These are phyloP conservation scores for Plasmopara muralis DNA, from an alignment of 352 stramenopile species.

Conservation along the genomic window DNA sequence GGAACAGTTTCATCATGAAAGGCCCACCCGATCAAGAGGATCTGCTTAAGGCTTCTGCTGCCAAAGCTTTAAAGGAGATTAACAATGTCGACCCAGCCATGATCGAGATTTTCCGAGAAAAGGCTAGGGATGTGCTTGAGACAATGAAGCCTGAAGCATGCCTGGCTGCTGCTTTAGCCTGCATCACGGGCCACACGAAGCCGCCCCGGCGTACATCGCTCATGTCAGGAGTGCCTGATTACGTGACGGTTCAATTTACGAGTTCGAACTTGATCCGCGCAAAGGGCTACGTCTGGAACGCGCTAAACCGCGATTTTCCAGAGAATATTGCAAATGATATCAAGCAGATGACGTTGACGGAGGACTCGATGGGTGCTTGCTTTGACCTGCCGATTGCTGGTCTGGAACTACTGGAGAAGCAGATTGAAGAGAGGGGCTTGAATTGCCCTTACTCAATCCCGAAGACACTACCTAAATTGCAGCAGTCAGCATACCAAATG, in stretches of 20 bases:
- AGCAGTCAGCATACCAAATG: conserved; percentile 53
- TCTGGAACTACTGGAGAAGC: conserved; percentile 56
- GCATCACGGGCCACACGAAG: conserved; percentile 88
- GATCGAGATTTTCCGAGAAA: conserved; percentile 69
- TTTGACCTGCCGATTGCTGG: conserved; percentile 84
- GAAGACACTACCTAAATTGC: conserved; percentile 70
- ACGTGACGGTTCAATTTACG: conserved; percentile 83
- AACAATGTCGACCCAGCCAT: conserved; percentile 69
- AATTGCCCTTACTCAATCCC: conserved; percentile 72
- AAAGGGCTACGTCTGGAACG: conserved; percentile 91
- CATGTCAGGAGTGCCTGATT: conserved; percentile 87
- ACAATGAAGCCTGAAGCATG: conserved; percentile 50
- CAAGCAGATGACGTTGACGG: conserved; percentile 87
- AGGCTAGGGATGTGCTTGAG: conserved; percentile 60
- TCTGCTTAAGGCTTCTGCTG: conserved; percentile 79
- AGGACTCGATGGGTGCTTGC: conserved; percentile 82
- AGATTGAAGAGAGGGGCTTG: conserved; percentile 61
- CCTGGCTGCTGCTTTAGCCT: conserved; percentile 78
- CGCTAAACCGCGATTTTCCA: conserved; percentile 80
- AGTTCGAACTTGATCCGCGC: conserved; percentile 78
- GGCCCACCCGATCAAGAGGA: conserved; percentile 82
- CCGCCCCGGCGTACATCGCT: conserved; percentile 72
- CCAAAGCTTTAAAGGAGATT: conserved; percentile 81
- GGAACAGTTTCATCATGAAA: conserved; percentile 87
- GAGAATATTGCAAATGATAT: conserved; percentile 72